A percentile compares a stretch with the other conserved stretches of the same genome.
Conservation (phyloP, 441 rosid species). For the Pelargonium myrrhifolium region DNA sequence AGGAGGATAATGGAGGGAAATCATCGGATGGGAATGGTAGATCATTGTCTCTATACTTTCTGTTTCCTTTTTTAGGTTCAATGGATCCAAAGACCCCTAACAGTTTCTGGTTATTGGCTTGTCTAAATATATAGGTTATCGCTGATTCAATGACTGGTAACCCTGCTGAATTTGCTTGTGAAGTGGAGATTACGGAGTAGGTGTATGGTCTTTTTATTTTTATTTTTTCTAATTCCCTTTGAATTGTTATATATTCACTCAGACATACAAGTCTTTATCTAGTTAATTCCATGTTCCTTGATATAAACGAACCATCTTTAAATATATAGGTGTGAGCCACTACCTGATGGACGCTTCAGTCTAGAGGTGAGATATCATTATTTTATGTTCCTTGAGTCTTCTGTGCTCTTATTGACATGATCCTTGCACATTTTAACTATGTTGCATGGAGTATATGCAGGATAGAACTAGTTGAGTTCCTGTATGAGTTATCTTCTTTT, state of each 20-base stretch:
- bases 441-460: too few relatives aligned
- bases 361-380: conserved; percentile 52
- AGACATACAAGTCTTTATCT: neutral
- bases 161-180: conserved; percentile 76
- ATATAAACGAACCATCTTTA: conserved; percentile 9
- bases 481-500: too few relatives aligned
- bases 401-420: neutral
- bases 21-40: conserved; percentile 97
- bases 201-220: conserved; percentile 25
- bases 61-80: conserved; percentile 10
- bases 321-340: conserved; percentile 75
- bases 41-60: conserved; percentile 17
- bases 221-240: conserved; percentile 3
- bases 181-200: conserved; percentile 95
- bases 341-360: conserved; percentile 88
- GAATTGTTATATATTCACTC: neutral
- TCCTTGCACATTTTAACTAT: too few relatives aligned
- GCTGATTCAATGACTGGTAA: conserved; percentile 58
- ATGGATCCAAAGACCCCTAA: conserved; percentile 14
- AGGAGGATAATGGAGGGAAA: conserved; percentile 98
- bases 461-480: too few relatives aligned
- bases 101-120: conserved; percentile 8
- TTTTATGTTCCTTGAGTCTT: conserved; percentile 8
- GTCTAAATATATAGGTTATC: conserved; percentile 48
- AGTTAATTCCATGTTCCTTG: neutral